A percentile compares a stretch with the other conserved stretches of the same genome.
Conservation (phyloP, 352 stramenopile genomes). For the Phytopythium litorale region DNA sequence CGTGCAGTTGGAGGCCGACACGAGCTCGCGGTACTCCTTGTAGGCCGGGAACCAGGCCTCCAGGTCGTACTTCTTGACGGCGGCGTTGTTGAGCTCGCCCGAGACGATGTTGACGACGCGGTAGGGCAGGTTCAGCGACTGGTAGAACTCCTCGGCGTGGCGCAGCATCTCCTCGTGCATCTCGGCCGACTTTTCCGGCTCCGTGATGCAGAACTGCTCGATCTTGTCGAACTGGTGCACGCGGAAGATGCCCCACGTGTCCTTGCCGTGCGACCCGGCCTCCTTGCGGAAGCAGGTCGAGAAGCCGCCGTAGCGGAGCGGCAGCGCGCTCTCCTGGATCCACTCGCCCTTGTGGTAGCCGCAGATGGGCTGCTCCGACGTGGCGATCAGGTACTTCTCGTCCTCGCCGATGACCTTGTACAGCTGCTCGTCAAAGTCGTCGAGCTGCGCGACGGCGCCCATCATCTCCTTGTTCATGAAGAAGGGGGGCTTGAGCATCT, state of each 20-base stretch:
- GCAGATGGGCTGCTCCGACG: slow-evolving; percentile 99
- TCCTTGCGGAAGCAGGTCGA: slow-evolving; percentile 99
- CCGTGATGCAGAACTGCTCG: slow-evolving; percentile 98
- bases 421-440: slow-evolving; percentile 99
- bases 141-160: slow-evolving; percentile 97
- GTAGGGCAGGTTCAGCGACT: slow-evolving; percentile 98
- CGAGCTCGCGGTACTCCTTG: slow-evolving; percentile 98
- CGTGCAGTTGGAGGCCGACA: slow-evolving; percentile 99
- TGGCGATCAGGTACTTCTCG: slow-evolving; percentile 99
- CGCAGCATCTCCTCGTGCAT: slow-evolving; percentile 94
- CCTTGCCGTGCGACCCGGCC: slow-evolving; percentile 96
- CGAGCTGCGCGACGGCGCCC: slow-evolving; percentile 97
- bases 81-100: slow-evolving; percentile 97
- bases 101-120: slow-evolving; percentile 99
- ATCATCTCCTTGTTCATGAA: slow-evolving; percentile 99
- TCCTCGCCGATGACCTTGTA: slow-evolving; percentile 98
- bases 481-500: slow-evolving; percentile 98
- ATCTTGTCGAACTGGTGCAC: slow-evolving; percentile 99
- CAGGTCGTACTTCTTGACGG: slow-evolving; percentile 99
- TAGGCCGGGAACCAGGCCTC: slow-evolving; percentile 99
- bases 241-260: slow-evolving; percentile 99
- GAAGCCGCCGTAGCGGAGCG: slow-evolving; percentile 92
- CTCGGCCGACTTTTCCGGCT: slow-evolving; percentile 89
- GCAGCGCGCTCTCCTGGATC: slow-evolving; percentile 82
- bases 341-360: slow-evolving; percentile 96